Base-by-base conservation (phyloP, 495 filamentous ascomycete species). In the Trypethelium eluteriae region DNA sequence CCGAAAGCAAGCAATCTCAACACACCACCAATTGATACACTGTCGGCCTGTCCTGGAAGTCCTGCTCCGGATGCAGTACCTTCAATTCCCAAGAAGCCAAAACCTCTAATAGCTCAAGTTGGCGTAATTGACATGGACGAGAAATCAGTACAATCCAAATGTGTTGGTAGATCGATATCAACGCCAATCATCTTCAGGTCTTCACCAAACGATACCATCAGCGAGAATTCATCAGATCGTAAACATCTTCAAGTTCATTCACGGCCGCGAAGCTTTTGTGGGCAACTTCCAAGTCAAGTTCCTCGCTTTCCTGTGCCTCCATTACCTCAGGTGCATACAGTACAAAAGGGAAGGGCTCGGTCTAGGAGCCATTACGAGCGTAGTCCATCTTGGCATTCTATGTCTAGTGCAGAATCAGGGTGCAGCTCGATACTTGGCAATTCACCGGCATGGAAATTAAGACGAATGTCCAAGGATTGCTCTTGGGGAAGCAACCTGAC, bases 301-400 rank as follows among this genome's bases (percentile, higher is more conserved):
- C 72, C 72, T 2, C 63, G 56, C 18, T 63, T 61, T 36, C 72
- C 72, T 5, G 70, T 74, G 2, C 72, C 72, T 38, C 70, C 70
- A 18, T 34, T 74, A 35, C 72, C 72, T 7, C 25, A 59, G 53
- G 32, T 14, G 6, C n/a, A 59, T 59, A 9, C 36, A 14, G 14
- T 59, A 32, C 25, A 59, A 9, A 34, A 6, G 32, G 53, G 53
- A 38, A 35, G 3, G 3, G 53, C 59, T 5, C 16, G 18, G 25
- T 62, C 65, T 12, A 64, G 35, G 34, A 39, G 44, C 3, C 49
- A 35, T 32, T 53, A 16, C 41, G 67, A 70, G 25, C 41, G 64
- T 11, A 66, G 46, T 61, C 16, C 44, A 10, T 39, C 66, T 11
- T 39, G 63, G 1, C 62, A 68, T 3, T 74, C 72, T 2, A 59